Evolutionary conservation across 2,329 filamentous ascomycete genomes (phyloP), one percentile per base, ranked within the genome.

Genomic region (Alternaria hordeiaustralica): DNA sequence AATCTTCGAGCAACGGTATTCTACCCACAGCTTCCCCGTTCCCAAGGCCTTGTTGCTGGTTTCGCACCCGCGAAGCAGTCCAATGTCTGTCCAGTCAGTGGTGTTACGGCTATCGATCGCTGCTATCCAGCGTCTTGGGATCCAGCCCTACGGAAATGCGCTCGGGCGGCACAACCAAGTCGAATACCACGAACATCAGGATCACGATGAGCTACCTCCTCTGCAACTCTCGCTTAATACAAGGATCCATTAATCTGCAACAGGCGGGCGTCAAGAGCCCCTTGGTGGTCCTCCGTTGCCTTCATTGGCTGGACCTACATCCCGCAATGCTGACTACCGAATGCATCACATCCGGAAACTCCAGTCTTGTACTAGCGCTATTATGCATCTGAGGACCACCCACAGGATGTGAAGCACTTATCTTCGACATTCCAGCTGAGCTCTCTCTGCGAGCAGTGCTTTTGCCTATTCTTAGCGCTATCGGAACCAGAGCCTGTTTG

Each of bases 91-190:
- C 58, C 58, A 57, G 46, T 41, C 11, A 49, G 53, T 53, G 53
- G 58, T 55, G 45, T 36, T 30, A 60, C 53, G 58, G 61, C 41
- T 53, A 43, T 57, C 51, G 36, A 54, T 36, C 45, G 50, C 36
- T 47, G n/a, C 23, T 36, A 12, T 43, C 50, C 60, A 28, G 15
- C 21, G 20, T 49, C 53, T 51, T 57, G 58, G 57, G 51, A 33
- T 36, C 8, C 26, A 63, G 57, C 50, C 56, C 46, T 43, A 36
- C 15, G n/a, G 9, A 55, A 15, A 23, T 60, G 44, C 25, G 45
- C 26, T 30, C 20, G 15, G n/a, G 23, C 44, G 28, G 57, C 45
- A 33, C 46, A 61, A 46, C 33, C 26, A 30, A 15, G 18, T 45
- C 23, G 20, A 28, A 6, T 5, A 57, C 46, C 21, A 49, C 6